Base-by-base conservation (phyloP, 2,329 filamentous ascomycete species). In the Penicillium sp. region DNA sequence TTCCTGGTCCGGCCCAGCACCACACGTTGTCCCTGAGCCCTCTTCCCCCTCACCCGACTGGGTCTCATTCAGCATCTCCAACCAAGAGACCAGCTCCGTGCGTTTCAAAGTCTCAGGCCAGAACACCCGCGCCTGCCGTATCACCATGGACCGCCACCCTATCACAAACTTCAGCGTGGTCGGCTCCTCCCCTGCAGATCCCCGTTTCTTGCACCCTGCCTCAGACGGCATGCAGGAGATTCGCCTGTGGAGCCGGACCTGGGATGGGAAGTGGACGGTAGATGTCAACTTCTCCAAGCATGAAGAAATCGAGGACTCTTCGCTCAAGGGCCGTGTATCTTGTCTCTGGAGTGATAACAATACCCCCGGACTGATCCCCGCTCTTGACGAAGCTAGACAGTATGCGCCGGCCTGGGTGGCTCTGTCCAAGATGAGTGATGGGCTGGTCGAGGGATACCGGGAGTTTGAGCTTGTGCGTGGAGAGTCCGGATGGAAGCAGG, bases 301-400 rank as follows among this genome's bases (percentile, higher is more conserved):
- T 20, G 85, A 71, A 75, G 59, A 54, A n/a, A 60, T 49, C 7
- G 62, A 66, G 32, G 52, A 60, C 13, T 61, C 68, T 14, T 60
- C 42, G 4, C 38, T 89, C 27, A 77, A 75, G 53, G 87, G 89
- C 1, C 77, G 73, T 27, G 81, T 90, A 1, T 77, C 84, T 13
- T 97, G 93, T 68, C 74, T 87, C 26, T 97, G 90, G 89, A 89
- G 85, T 59, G 93, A 98, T 70, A 83, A 80, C 36, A 96, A 96
- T 61, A 71, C 73, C 28, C 68, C 70, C 2, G 84, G 81, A 3
- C 76, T 77, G 1, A 89, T 97, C 39, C 90, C 91, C 0, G 90
- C 90, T 0, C 78, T 91, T 42, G 86, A 93, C 57, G 90, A 97
- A 69, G 75, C 87, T 40, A 73, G 79, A 56, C 78, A 83, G 64